Conservation (phyloP, 306 rosid species). For the Rubus idaeus region DNA sequence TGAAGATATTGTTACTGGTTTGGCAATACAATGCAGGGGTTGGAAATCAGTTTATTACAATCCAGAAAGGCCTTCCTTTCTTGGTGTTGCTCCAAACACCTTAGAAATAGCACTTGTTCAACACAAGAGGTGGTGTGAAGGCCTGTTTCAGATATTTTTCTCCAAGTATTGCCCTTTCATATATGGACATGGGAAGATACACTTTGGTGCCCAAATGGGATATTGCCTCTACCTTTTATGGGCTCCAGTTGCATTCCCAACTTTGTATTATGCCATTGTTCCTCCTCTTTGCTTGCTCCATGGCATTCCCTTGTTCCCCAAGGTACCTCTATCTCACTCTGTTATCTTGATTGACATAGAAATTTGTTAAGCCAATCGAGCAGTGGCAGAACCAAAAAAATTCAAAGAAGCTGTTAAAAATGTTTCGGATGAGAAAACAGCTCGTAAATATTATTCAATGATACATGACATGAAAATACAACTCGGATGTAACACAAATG, state of each 20-base stretch:
- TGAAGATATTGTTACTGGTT: slow-evolving; percentile 64
- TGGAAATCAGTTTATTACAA: slow-evolving; percentile 73
- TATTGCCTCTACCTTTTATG: slow-evolving; percentile 56
- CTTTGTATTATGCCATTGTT: slow-evolving; percentile 44
- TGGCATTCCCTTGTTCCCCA: slow-evolving; percentile 61
- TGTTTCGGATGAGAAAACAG: too few species aligned
- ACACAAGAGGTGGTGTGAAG: slow-evolving; percentile 64
- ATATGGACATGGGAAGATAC: slow-evolving; percentile 60
- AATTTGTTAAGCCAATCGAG: background rate
- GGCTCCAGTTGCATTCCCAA: slow-evolving; percentile 66
- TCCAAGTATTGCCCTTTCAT: slow-evolving; percentile 79
- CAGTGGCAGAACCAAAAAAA: background rate
- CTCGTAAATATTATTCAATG: too few species aligned
- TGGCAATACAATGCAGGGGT: slow-evolving; percentile 57
- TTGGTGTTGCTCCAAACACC: slow-evolving; percentile 69
- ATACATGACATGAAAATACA: too few species aligned
- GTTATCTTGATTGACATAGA: background rate
- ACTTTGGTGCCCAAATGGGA: slow-evolving; percentile 59
- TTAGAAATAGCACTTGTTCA: slow-evolving; percentile 49
- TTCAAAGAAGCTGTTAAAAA: too few species aligned
- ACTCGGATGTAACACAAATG: background rate
- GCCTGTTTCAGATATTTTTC: slow-evolving; percentile 53
- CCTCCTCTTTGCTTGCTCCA: slow-evolving; percentile 57
- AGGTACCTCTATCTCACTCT: slow-evolving; percentile 35
- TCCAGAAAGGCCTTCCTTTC: slow-evolving; percentile 53